Evolutionary conservation across 148 eudicot genomes (phyloP), one percentile per base, ranked within the genome.

Genomic region (Bassia scoparia): DNA sequence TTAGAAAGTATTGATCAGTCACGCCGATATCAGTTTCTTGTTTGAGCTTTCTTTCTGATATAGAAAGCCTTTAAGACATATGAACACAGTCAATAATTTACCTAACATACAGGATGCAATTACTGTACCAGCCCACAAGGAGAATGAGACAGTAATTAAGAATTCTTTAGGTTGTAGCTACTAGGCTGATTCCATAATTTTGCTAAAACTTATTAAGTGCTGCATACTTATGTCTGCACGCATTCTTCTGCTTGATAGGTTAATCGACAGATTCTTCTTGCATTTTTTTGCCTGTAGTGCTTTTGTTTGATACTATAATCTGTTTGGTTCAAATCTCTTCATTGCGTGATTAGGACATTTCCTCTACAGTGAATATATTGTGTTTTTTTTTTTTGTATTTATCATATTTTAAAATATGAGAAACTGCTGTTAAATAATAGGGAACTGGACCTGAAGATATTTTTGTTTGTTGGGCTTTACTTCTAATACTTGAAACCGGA

Each of bases 1-100:
- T 95, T 54, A 89, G 84, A 78, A 95, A 95, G 81, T 95, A 82
- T n/a, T 82, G 96, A 88, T 43, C 98, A 95, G 80, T 88, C 98
- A 80, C 93, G 92, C 59, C 96, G 97, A 30, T 89, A 84, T 95
- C 85, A 87, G 97, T 70, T n/a, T 26, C 37, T 52, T 43, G 43
- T 14, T 24, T 66, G 12, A 12, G 34, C 50, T 15, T 12, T 27
- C 4, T 43, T 5, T 43, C 7, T 43, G 7, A 23, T 12, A 65
- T 65, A 2, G 13, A 23, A n/a, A 23, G 21, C 67, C 5, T 35
- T 2, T 26, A 21, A 20, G 20, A 34, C 15, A 11, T 35, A 33
- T 7, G 17, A 35, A 62, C 24, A 7, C n/a, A n/a, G n/a, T 35
- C 12, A 37, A 37, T 3, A 37, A 41, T 15, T 26, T 14, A 6